Percentiles rank a stretch among this genome's conserved stretches.
Evolutionary conservation across 116 monocot species (phyloP).

Genomic region (Zostera marina): DNA sequence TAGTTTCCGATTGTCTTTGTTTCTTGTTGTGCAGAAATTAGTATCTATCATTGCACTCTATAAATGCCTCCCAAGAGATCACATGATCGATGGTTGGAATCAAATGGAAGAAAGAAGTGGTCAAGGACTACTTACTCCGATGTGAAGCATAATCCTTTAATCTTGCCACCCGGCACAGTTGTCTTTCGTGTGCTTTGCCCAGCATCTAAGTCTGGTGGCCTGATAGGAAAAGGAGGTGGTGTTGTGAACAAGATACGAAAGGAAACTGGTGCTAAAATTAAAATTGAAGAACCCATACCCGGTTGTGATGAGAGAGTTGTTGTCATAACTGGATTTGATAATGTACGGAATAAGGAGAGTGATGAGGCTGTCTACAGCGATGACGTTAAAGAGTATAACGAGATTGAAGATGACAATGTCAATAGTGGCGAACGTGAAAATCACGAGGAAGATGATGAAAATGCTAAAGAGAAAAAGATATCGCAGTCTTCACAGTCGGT

Average conservation of each 20-base stretch:
- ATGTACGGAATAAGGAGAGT: slow-evolving; percentile 17
- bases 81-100: slow-evolving; percentile 34
- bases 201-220: slow-evolving; percentile 51
- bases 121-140: slow-evolving; percentile 33
- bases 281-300: slow-evolving; percentile 45
- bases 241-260: slow-evolving; percentile 67
- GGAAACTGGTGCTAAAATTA: slow-evolving; percentile 70
- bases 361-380: slow-evolving; percentile 2
- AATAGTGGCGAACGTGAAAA: slow-evolving; percentile 12
- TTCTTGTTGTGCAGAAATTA: too few species aligned
- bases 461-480: slow-evolving; percentile 20
- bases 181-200: slow-evolving; percentile 70
- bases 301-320: slow-evolving; percentile 80
- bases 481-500: slow-evolving; percentile 23
- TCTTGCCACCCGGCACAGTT: slow-evolving; percentile 20
- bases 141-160: slow-evolving; percentile 14
- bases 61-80: slow-evolving; percentile 42
- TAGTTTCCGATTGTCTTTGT: too few species aligned
- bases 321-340: slow-evolving; percentile 41
- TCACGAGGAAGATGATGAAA: slow-evolving; percentile 15
- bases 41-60: not conserved
- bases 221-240: slow-evolving; percentile 83
- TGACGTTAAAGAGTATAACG: slow-evolving; percentile 18
- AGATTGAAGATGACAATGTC: not conserved
- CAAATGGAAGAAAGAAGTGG: slow-evolving; percentile 56